Conservation (phyloP, 768 basidiomycete species). For the Hebeloma cylindrosporum region DNA sequence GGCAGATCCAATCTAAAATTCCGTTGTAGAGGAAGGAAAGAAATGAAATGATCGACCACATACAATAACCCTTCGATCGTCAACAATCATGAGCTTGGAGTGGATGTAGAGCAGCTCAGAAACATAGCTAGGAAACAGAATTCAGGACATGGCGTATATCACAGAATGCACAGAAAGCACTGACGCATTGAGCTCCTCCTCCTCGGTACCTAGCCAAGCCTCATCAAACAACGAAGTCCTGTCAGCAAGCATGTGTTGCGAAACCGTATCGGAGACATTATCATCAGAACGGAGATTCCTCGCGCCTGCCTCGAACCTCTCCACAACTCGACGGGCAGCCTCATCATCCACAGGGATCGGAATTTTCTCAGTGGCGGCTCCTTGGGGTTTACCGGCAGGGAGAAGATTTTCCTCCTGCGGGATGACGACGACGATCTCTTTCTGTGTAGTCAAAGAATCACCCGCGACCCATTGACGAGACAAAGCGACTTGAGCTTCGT, state of each 20-base stretch:
- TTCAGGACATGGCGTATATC: slow-evolving; percentile 10
- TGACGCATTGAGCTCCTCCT: slow-evolving; percentile 79
- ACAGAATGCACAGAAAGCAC: slow-evolving; percentile 10
- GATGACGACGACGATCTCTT: slow-evolving; percentile 57
- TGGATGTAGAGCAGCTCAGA: slow-evolving; percentile 85
- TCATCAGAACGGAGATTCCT: slow-evolving; percentile 54
- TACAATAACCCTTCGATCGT: slow-evolving; percentile 87
- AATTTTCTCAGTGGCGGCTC: slow-evolving; percentile 56
- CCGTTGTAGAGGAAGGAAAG: background rate
- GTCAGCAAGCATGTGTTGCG: slow-evolving; percentile 76
- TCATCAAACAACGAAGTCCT: slow-evolving; percentile 66
- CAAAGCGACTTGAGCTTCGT: slow-evolving; percentile 84
- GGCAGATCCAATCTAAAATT: slow-evolving; percentile 80
- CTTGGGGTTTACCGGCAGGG: slow-evolving; percentile 48
- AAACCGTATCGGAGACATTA: slow-evolving; percentile 71
- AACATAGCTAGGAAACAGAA: slow-evolving; percentile 55
- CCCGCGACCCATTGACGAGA: slow-evolving; percentile 71
- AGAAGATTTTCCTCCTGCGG: slow-evolving; percentile 54
- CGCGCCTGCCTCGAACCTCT: slow-evolving; percentile 70
- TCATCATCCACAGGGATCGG: slow-evolving; percentile 63
- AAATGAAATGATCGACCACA: slow-evolving; percentile 28
- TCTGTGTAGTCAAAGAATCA: slow-evolving; percentile 41
- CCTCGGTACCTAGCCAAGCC: slow-evolving; percentile 78
- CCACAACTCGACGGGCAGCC: slow-evolving; percentile 68
- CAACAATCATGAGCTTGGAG: slow-evolving; percentile 92